Evolutionary conservation across 257 asterid species (phyloP).

Genomic region (Coffea canephora): DNA sequence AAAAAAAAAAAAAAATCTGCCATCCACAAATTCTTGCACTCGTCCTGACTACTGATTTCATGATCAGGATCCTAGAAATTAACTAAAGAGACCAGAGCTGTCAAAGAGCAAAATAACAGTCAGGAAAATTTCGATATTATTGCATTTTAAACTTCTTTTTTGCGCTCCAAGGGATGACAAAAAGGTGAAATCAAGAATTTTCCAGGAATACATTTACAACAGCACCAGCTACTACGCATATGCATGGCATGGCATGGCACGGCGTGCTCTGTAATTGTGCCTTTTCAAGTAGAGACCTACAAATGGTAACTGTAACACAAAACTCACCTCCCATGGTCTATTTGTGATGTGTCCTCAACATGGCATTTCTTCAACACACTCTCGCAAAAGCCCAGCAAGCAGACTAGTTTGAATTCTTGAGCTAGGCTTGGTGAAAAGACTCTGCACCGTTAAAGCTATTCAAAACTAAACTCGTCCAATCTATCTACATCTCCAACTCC

Average conservation of each 20-base stretch:
- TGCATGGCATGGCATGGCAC: neutral
- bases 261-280: neutral
- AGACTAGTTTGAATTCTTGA: neutral
- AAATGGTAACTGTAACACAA: neutral
- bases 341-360: neutral
- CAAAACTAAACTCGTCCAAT: neutral
- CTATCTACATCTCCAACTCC: neutral
- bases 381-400: neutral
- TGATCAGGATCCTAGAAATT: too few species aligned
- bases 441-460: neutral
- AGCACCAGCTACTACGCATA: neutral
- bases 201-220: neutral
- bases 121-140: neutral
- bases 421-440: neutral
- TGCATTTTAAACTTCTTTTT: neutral
- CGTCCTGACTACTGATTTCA: too few species aligned
- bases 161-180: neutral
- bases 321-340: neutral
- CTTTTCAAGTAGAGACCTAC: neutral
- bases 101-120: too few species aligned
- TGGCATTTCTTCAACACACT: neutral
- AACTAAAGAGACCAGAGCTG: too few species aligned
- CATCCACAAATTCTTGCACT: too few species aligned
- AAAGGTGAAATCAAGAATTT: neutral
- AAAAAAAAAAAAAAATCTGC: too few species aligned